Percentiles rank a stretch among this genome's conserved stretches.
phyloP scores from a whole-genome alignment of 495 filamentous ascomycete genomes.

The Saxophila tyrrhenica region DNA sequence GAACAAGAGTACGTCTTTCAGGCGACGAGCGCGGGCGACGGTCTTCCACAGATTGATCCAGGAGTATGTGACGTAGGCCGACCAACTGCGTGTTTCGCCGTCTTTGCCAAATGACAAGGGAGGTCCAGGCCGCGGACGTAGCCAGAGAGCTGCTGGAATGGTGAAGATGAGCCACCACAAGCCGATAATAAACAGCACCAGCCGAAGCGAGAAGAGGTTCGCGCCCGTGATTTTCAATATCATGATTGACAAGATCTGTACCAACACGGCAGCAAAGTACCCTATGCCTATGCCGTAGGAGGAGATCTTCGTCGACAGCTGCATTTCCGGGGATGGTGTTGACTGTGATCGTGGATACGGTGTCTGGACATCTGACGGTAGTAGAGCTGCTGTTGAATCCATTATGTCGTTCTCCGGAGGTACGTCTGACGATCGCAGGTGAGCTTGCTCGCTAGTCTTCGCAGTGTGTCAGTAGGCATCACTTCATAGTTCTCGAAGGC shows the following conservation, averaged over 20 bases:
- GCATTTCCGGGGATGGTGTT: slow-evolving; percentile 24
- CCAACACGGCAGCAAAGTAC: slow-evolving; percentile 30
- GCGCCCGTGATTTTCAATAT: slow-evolving; percentile 22
- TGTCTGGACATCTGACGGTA: slow-evolving; percentile 18
- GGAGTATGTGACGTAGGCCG: slow-evolving; percentile 59
- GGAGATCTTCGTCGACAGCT: slow-evolving; percentile 33
- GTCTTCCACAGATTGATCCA: slow-evolving; percentile 82
- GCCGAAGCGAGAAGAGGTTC: slow-evolving; percentile 21
- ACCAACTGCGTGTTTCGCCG: slow-evolving; percentile 33
- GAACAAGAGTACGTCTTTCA: slow-evolving; percentile 82
- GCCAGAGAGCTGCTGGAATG: slow-evolving; percentile 77
- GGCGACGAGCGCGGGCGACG: slow-evolving; percentile 58
- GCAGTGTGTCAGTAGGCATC: background rate
- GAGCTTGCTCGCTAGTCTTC: background rate
- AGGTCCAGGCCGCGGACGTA: slow-evolving; percentile 83
- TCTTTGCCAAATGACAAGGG: slow-evolving; percentile 40
- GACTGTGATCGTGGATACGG: slow-evolving; percentile 10
- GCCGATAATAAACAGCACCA: slow-evolving; percentile 68
- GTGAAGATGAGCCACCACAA: slow-evolving; percentile 94
- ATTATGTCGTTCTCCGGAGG: slow-evolving; percentile 12
- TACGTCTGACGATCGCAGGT: slow-evolving; percentile 6
- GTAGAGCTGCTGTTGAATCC: slow-evolving; percentile 26
- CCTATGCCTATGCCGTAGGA: slow-evolving; percentile 34
- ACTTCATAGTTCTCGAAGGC: background rate
- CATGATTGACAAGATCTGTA: slow-evolving; percentile 30